Conservation (phyloP, 148 eudicot genomes). For the Amaranthus palmeri region DNA sequence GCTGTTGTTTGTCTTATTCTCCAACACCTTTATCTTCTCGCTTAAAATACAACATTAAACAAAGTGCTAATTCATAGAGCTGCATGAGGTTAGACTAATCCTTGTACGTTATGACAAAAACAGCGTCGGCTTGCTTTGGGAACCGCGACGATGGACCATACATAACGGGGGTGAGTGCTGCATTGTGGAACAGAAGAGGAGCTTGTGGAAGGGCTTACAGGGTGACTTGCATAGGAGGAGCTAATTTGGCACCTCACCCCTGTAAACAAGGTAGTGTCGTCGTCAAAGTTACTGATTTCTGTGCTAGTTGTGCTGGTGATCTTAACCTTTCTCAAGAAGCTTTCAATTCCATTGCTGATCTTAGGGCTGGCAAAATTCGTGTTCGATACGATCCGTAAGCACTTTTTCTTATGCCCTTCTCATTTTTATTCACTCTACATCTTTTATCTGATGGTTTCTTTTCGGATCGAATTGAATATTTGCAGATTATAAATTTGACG, state of each 20-base stretch:
- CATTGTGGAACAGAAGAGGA: conserved; percentile 8
- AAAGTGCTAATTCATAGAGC: too few species aligned
- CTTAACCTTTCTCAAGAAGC: conserved; percentile 21
- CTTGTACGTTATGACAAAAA: too few species aligned
- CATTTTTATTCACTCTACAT: too few species aligned
- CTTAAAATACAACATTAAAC: too few species aligned
- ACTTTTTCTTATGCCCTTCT: too few species aligned
- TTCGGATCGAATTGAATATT: too few species aligned
- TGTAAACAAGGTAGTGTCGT: conserved; percentile 12
- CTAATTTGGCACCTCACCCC: conserved; percentile 16
- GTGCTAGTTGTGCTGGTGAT: conserved; percentile 14
- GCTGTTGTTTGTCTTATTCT: too few species aligned
- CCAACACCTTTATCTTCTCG: too few species aligned
- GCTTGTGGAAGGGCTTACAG: conserved; percentile 13
- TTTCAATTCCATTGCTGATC: conserved; percentile 10
- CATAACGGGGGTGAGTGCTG: conserved; percentile 9
- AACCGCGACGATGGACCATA: neutral
- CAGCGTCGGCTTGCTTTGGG: conserved; percentile 15
- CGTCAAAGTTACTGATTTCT: conserved; percentile 6
- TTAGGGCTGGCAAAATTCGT: conserved; percentile 11
- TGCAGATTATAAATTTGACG: too few species aligned
- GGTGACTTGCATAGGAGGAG: conserved; percentile 18
- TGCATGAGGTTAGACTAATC: too few species aligned
- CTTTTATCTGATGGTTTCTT: too few species aligned
- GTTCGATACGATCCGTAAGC: conserved; percentile 19